Evolutionary conservation across 495 filamentous ascomycete species (phyloP).

Genomic region (Beverwykella pulmonaria): DNA sequence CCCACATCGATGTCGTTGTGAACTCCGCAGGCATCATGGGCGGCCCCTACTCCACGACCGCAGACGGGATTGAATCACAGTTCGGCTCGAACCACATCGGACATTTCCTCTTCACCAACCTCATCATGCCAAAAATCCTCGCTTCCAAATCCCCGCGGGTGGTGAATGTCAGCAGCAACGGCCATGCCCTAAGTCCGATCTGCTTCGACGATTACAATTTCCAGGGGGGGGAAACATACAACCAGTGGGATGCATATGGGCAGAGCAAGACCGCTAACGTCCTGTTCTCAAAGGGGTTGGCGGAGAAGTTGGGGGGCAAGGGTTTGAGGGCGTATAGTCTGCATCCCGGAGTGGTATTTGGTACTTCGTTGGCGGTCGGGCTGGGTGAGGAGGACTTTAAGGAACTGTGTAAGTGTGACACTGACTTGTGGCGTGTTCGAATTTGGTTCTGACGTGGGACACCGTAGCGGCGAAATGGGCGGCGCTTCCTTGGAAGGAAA

Average conservation of each 20-base stretch:
- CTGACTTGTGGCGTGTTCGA: neutral
- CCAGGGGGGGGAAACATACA: conserved; percentile 30
- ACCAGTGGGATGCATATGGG: conserved; percentile 31
- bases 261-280: conserved; percentile 38
- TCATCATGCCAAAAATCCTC: conserved; percentile 32
- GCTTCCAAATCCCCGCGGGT: conserved; percentile 17
- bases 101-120: conserved; percentile 38
- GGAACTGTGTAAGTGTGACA: conserved; percentile 9
- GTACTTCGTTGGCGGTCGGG: conserved; percentile 5
- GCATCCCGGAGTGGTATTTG: conserved; percentile 29
- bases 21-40: conserved; percentile 34
- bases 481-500: neutral
- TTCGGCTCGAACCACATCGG: conserved; percentile 50
- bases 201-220: conserved; percentile 36
- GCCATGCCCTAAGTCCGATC: conserved; percentile 26
- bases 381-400: conserved; percentile 15
- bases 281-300: conserved; percentile 27
- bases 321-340: conserved; percentile 33
- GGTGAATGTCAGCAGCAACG: conserved; percentile 31
- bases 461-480: neutral
- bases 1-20: conserved; percentile 31
- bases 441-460: neutral
- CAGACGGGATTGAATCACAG: conserved; percentile 57
- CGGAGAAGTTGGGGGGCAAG: conserved; percentile 19
- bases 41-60: conserved; percentile 5